These are phyloP conservation scores for Parmelia sp. DNA, from an alignment of 495 filamentous ascomycete species.

Conservation along the genomic window DNA sequence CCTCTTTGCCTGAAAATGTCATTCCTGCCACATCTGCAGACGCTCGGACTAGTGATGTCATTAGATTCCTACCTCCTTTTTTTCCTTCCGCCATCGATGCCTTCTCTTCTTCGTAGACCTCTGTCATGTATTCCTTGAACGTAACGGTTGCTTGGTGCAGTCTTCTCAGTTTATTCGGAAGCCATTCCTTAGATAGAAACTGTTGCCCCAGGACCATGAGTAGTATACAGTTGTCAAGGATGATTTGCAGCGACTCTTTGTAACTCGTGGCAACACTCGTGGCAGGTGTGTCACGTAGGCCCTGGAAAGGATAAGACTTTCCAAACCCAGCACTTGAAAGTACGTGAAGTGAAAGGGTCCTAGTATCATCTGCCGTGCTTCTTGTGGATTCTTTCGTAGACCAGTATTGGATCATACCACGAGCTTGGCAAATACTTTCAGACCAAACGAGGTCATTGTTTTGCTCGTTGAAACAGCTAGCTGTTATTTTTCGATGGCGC, in stretches of 20 bases:
- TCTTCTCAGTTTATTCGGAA: conserved; percentile 26
- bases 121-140: conserved; percentile 26
- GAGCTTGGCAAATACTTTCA: conserved; percentile 30
- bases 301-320: conserved; percentile 33
- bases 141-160: conserved; percentile 27
- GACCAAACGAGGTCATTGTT: conserved; percentile 44
- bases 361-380: conserved; percentile 24
- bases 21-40: too few relatives aligned
- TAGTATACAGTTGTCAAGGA: conserved; percentile 33
- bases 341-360: conserved; percentile 35
- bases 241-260: conserved; percentile 29
- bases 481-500: conserved; percentile 39
- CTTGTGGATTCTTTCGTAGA: neutral
- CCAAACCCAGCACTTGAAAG: conserved; percentile 34
- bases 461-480: conserved; percentile 42
- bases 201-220: conserved; percentile 29
- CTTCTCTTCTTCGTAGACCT: conserved; percentile 22
- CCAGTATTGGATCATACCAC: conserved; percentile 37
- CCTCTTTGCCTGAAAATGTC: neutral
- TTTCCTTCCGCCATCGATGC: neutral
- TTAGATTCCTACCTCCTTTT: neutral
- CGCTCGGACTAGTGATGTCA: neutral
- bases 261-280: conserved; percentile 26
- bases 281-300: conserved; percentile 14
- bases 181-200: conserved; percentile 25